Evolutionary conservation across 106 monocot genomes (phyloP).

Genomic region (Phalaenopsis equestris): DNA sequence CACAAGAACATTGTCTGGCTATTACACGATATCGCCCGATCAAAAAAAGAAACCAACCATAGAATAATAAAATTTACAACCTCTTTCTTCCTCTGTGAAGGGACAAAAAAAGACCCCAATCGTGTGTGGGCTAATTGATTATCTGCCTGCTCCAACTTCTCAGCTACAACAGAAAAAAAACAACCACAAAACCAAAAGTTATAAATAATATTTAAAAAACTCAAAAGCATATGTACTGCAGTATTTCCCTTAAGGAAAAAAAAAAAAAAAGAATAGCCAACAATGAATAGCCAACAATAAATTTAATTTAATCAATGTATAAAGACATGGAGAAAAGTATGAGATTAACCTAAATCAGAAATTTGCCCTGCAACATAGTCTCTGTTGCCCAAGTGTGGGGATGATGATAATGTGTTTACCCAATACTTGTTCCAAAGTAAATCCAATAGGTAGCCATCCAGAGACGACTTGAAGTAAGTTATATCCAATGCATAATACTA

Average conservation of each 20-base stretch:
- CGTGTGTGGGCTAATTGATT: conserved; percentile 81
- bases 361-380: conserved; percentile 99
- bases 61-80: conserved; percentile 18
- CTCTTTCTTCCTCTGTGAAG: conserved; percentile 89
- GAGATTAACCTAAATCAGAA: conserved; percentile 75
- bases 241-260: neutral
- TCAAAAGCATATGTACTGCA: neutral
- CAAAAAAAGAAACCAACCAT: neutral
- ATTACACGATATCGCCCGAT: neutral
- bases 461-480: conserved; percentile 95
- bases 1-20: neutral
- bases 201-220: neutral
- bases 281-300: neutral
- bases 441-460: conserved; percentile 90
- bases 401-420: conserved; percentile 97
- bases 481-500: conserved; percentile 95
- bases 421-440: conserved; percentile 98
- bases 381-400: conserved; percentile 69
- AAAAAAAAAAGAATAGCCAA: neutral
- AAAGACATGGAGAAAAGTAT: neutral
- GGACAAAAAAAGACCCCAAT: conserved; percentile 55
- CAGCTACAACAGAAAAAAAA: conserved; percentile 41
- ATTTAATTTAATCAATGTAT: neutral
- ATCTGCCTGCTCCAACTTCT: conserved; percentile 95
- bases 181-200: neutral